phyloP scores from a whole-genome alignment of 164 flowering plant species.

The Stephania japonica region DNA sequence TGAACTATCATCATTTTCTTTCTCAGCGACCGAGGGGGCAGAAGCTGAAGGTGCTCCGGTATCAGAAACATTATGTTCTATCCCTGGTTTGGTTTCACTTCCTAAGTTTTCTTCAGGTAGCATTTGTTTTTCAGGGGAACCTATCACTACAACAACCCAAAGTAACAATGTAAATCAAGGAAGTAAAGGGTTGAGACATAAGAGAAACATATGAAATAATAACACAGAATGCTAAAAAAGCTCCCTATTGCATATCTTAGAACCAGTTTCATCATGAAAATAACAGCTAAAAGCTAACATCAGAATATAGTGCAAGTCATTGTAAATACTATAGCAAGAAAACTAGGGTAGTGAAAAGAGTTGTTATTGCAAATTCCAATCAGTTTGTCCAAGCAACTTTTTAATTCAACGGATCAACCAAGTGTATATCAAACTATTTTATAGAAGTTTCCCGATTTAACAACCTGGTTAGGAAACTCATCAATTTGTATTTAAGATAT shows the following conservation, averaged over 20 bases:
- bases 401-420: background rate
- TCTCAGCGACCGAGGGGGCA: conserved; percentile 9
- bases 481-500: background rate
- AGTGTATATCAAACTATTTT: background rate
- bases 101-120: background rate
- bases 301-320: background rate
- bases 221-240: background rate
- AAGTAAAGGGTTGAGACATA: background rate
- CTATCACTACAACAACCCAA: conserved; percentile 17
- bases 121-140: conserved; percentile 7
- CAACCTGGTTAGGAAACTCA: background rate
- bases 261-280: background rate
- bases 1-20: conserved; percentile 11
- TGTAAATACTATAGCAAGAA: background rate
- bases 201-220: background rate
- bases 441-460: background rate
- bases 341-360: background rate
- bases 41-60: conserved; percentile 4
- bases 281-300: background rate
- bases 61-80: conserved; percentile 13
- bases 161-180: background rate
- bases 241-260: background rate
- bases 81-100: conserved; percentile 15
- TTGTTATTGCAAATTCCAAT: background rate
- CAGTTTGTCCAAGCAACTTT: background rate